phyloP scores from a whole-genome alignment of 441 rosid genomes.

The Rhodomyrtus psidioides region DNA sequence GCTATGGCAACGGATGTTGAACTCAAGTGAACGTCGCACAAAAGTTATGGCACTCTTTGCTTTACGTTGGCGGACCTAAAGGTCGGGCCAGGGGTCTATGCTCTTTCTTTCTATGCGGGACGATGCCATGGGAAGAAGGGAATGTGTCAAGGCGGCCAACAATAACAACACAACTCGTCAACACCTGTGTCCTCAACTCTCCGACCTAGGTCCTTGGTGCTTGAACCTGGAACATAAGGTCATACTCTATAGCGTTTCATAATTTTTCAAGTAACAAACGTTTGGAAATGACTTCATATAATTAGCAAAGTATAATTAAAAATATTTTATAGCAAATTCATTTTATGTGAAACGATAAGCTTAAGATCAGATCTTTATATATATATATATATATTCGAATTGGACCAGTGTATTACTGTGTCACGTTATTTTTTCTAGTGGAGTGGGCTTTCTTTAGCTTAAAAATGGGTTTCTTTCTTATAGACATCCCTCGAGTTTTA shows the following conservation, averaged over 20 bases:
- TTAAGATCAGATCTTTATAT: no score
- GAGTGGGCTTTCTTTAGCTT: not conserved
- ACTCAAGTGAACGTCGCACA: no score
- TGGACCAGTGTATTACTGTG: not conserved
- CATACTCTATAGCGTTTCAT: not conserved
- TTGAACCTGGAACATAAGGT: not conserved
- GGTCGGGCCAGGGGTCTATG: no score
- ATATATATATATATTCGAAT: no score
- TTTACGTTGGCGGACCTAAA: no score
- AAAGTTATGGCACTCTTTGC: no score
- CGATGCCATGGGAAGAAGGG: no score
- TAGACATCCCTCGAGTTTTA: no score
- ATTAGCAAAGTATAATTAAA: not conserved
- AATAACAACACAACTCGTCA: no score
- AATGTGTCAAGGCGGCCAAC: no score
- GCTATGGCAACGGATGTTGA: no score
- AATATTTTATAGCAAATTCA: not conserved
- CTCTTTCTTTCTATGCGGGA: no score
- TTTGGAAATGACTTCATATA: not conserved
- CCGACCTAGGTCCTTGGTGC: not conserved
- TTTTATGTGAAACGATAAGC: not conserved
- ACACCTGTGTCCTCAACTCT: rapidly evolving
- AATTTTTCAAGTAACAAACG: not conserved
- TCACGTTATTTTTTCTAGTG: not conserved
- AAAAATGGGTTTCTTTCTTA: not conserved